These are phyloP conservation scores for Dichomitus squalens DNA, from an alignment of 1,284 basidiomycete genomes.

Conservation along the genomic window DNA sequence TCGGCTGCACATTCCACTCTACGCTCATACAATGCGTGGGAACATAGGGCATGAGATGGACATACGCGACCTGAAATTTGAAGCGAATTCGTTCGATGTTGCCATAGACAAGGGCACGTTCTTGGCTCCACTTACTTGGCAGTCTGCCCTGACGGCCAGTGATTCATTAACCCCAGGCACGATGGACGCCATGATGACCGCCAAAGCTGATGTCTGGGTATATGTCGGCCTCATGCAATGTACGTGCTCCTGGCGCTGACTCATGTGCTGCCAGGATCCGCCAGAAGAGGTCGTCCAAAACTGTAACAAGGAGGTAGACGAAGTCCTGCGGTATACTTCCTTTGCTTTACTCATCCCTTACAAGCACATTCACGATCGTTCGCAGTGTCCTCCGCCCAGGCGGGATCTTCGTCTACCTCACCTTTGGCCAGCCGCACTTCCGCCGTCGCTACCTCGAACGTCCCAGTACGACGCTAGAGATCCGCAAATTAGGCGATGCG, in stretches of 20 bases:
- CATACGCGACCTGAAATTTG: constrained; percentile 73
- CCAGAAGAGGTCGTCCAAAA: constrained; percentile 74
- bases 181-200: constrained; percentile 94
- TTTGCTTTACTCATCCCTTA: not conserved
- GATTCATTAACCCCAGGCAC: constrained; percentile 53
- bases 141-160: not conserved
- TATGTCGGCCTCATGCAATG: constrained; percentile 26
- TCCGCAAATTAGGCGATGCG: constrained; percentile 71
- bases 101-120: constrained; percentile 84
- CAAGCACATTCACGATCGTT: not conserved
- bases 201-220: constrained; percentile 89
- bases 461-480: constrained; percentile 59
- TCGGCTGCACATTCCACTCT: not conserved
- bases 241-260: not conserved
- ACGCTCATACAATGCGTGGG: not conserved
- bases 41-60: constrained; percentile 87
- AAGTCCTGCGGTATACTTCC: constrained; percentile 69
- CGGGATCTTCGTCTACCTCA: constrained; percentile 82
- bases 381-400: constrained; percentile 63
- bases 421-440: constrained; percentile 93
- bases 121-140: no score
- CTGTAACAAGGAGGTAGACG: constrained; percentile 81
- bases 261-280: constrained; percentile 61
- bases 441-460: constrained; percentile 68
- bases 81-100: constrained; percentile 74